Base-by-base conservation (phyloP, 768 basidiomycete genomes). In the Sporobolomyces pararoseus region DNA sequence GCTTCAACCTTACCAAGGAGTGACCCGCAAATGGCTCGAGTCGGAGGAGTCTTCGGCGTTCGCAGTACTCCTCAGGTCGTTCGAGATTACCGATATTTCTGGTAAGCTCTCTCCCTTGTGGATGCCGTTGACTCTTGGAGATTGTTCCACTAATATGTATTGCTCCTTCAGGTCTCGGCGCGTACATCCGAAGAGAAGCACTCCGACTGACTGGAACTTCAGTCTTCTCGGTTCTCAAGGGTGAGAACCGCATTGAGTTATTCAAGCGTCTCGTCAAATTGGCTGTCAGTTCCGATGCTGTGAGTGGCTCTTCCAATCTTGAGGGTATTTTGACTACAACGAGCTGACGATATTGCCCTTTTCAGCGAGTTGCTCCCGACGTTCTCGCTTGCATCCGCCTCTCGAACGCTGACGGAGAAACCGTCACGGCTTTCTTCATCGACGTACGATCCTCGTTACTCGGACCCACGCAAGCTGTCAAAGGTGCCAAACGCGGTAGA, bases 401-500 rank as follows among this genome's bases (percentile, higher is more conserved):
- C 10, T 21, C n/a, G 44, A 59, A 63, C 57, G 34, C 53, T 23
- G 72, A 73, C 37, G 39, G 46, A 25, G 63, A 63, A n/a, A 73
- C 72, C 7, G 31, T 73, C 49, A 67, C 72, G 3, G 16, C 65
- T 25, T 66, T 73, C 57, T 50, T 73, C 58, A 25, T n/a, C 37
- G 64, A 62, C 23, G 21, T 73, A 7, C 65, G 65, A 21, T n/a
- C 51, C 5, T 50, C 68, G 0, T 32, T 73, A 51, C 23, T 53
- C 19, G 44, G 57, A 4, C 68, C 72, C 3, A 23, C 44, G 14
- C 39, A 27, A 27, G 61, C 34, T 21, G 62, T 17, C 34, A 73
- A 73, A 64, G 72, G 72, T 12, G 54, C 72, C 49, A 73, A 73
- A 62, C 68, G 72, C 21, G 65, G 68, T n/a, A 50, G 72, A 4